Evolutionary conservation across 805 yeast genomes (phyloP).

Genomic region (Candida sanyiensis): DNA sequence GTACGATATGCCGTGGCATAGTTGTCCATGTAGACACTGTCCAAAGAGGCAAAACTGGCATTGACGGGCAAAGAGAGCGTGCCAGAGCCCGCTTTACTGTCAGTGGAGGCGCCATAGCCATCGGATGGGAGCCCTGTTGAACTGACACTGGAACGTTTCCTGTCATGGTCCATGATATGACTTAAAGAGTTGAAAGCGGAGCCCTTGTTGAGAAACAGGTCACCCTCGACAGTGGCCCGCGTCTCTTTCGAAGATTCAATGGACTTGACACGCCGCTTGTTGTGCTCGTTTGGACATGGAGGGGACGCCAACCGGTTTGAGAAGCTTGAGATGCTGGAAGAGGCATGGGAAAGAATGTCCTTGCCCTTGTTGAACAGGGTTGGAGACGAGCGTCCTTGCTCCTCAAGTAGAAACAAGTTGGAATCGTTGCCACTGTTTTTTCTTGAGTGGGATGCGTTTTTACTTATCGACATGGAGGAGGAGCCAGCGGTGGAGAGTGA

Average conservation of each 20-base stretch:
- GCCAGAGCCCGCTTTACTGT: slow-evolving; percentile 37
- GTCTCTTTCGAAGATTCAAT: slow-evolving; percentile 20
- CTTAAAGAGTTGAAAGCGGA: slow-evolving; percentile 25
- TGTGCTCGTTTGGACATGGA: not conserved
- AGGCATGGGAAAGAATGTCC: not conserved
- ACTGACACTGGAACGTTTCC: slow-evolving; percentile 18
- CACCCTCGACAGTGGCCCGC: slow-evolving; percentile 28
- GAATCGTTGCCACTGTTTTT: slow-evolving; percentile 4
- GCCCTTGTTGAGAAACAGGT: slow-evolving; percentile 20
- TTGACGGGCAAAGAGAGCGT: slow-evolving; percentile 62
- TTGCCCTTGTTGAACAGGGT: slow-evolving; percentile 3
- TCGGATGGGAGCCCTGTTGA: slow-evolving; percentile 4
- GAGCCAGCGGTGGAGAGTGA: not conserved
- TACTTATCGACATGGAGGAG: not conserved
- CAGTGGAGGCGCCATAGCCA: slow-evolving; percentile 9
- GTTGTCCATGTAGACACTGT: slow-evolving; percentile 58
- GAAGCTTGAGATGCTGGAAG: not conserved
- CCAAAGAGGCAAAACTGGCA: slow-evolving; percentile 75
- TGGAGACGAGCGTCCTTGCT: not conserved
- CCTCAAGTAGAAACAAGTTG: slow-evolving; percentile 1
- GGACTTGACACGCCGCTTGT: slow-evolving; percentile 22
- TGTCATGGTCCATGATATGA: no score
- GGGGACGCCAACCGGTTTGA: not conserved
- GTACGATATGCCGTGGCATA: slow-evolving; percentile 27
- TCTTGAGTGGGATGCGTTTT: slow-evolving; percentile 8